Conservation (phyloP, 257 asterid genomes). For the Echites panduratus region DNA sequence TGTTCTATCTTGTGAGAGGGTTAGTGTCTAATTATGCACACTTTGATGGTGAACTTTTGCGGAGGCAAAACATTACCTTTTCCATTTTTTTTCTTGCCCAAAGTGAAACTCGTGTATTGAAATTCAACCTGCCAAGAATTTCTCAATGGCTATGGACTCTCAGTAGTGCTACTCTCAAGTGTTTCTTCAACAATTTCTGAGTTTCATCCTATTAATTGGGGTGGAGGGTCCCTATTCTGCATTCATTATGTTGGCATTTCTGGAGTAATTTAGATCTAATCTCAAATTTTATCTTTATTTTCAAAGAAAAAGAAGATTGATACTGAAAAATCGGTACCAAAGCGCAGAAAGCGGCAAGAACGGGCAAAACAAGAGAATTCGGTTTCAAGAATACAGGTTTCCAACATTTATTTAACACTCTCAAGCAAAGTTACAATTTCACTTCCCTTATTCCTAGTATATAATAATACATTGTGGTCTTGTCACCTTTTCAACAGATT, state of each 20-base stretch:
- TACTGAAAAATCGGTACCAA: constrained; percentile 31
- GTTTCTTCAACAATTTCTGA: neutral
- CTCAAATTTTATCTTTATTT: constrained; percentile 1
- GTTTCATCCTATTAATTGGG: neutral
- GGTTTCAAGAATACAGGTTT: constrained; percentile 58
- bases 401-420: constrained; percentile 2
- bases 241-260: neutral
- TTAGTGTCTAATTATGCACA: neutral
- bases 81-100: neutral
- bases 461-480: constrained; percentile 7
- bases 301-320: constrained; percentile 57
- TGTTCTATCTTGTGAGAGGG: neutral
- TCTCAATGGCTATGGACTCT: neutral
- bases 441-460: constrained; percentile 7
- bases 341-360: constrained; percentile 60
- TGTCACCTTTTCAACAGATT: constrained; percentile 36
- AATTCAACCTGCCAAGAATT: neutral
- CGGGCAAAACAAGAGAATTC: constrained; percentile 43
- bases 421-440: neutral
- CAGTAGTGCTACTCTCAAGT: neutral
- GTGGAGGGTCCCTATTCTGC: neutral
- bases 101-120: neutral
- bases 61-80: neutral
- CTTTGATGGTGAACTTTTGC: neutral
- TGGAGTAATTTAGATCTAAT: neutral